Base-by-base conservation (phyloP, 768 basidiomycete species). In the Pleurotus tuoliensis region DNA sequence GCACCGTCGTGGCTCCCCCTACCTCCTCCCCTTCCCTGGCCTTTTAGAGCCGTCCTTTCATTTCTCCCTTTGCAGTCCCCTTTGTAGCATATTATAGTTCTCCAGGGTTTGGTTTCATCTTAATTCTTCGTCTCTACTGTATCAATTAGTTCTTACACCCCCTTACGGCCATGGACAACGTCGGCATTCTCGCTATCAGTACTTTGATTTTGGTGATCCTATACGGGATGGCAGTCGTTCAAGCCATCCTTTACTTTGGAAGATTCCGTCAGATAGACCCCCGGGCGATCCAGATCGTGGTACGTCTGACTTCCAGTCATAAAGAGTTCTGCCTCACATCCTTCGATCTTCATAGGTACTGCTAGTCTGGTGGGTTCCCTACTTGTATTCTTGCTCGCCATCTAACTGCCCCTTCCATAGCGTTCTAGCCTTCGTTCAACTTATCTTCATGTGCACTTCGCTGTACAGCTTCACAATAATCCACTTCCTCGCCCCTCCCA, bases 241-340 rank as follows among this genome's bases (percentile, higher is more conserved):
- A 53, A 41, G 37, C 22, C 27, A 11, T 53, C 18, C 39, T 53
- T n/a, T 53, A 53, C 38, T 39, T 40, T 41, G 39, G 37, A 11
- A 40, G 51, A 53, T 53, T 53, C 51, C 51, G 51, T 22, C n/a
- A 20, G 51, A 53, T 24, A 24, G 51, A 53, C 22, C 39, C n/a
- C 5, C n/a, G 18, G 18, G 24, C 43, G 18, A 18, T 40, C 51
- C 39, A 39, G 24, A 41, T 53, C 24, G 27, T 53, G 51, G 51
- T 53, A 41, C 15, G 51, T 41, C 16, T 41, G 18, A 30, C 9
- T 16, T 8, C 15, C 8, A 11, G 9, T 11, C 9, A 13, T 50
- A 8, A 7, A 44, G 3, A 27, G 15, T 43, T 41, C 20, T 27
- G 11, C 5, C 15, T 20, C 27, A 11, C 16, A 13, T 11, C n/a